A percentile compares a stretch with the other conserved stretches of the same genome.
phyloP scores from a whole-genome alignment of 176 grass and related monocot species.

The Avena eriantha region DNA sequence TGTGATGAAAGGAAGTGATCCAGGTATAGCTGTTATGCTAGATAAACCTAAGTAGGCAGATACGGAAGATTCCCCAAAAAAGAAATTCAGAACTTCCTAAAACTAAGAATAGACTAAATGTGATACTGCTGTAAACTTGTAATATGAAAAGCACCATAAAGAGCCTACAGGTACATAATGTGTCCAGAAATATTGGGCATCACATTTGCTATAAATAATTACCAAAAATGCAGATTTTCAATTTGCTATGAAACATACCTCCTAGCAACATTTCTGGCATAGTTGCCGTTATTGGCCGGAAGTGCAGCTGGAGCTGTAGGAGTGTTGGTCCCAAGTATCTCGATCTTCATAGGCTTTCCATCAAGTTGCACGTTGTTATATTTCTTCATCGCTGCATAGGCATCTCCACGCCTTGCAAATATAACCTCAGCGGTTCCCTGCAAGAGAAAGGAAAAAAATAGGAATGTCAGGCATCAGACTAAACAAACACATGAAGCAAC shows the following conservation, averaged over 20 bases:
- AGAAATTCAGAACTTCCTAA: too few species aligned
- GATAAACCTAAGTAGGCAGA: too few species aligned
- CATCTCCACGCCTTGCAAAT: conserved; percentile 85
- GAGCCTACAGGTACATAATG: neutral
- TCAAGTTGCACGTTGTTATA: conserved; percentile 99
- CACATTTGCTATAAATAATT: neutral
- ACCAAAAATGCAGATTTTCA: neutral
- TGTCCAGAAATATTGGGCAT: neutral
- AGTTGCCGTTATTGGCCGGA: conserved; percentile 51
- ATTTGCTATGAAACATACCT: conserved; percentile 52
- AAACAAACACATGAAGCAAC: conserved; percentile 6
- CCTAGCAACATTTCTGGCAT: conserved; percentile 48
- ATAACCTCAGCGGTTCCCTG: conserved; percentile 96
- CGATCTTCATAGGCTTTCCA: conserved; percentile 98
- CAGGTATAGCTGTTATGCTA: too few species aligned
- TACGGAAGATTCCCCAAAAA: too few species aligned
- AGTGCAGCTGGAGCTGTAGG: conserved; percentile 57
- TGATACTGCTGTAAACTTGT: too few species aligned
- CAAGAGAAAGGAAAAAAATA: conserved; percentile 2
- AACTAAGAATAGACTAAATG: too few species aligned
- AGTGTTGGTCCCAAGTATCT: conserved; percentile 85
- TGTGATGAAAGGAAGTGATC: neutral
- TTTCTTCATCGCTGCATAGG: conserved; percentile 73
- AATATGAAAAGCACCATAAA: neutral
- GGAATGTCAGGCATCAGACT: conserved; percentile 10